phyloP scores from a whole-genome alignment of 768 basidiomycete species.

The Termitomyces sp. region DNA sequence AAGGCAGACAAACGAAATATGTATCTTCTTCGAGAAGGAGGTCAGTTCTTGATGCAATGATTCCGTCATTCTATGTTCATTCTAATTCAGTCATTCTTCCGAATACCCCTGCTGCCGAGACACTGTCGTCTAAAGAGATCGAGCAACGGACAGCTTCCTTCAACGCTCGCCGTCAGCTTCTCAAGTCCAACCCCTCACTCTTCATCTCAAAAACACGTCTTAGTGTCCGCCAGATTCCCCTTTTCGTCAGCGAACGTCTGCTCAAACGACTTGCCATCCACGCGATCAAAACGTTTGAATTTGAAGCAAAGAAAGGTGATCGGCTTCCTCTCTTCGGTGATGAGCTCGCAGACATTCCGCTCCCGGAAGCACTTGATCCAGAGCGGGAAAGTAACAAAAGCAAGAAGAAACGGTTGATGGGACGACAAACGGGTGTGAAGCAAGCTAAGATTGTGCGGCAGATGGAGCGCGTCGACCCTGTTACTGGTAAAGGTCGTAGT shows the following conservation, averaged over 20 bases:
- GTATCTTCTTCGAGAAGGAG: slow-evolving; percentile 94
- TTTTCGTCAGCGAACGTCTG: slow-evolving; percentile 84
- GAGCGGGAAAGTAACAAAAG: slow-evolving; percentile 20
- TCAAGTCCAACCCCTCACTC: slow-evolving; percentile 88
- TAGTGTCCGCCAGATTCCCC: slow-evolving; percentile 87
- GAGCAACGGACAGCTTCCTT: slow-evolving; percentile 83
- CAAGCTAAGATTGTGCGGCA: slow-evolving; percentile 93
- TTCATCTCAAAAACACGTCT: slow-evolving; percentile 94
- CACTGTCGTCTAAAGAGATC: slow-evolving; percentile 67
- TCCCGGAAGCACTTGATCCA: not conserved
- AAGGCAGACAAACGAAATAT: slow-evolving; percentile 95
- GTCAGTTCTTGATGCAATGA: slow-evolving; percentile 35
- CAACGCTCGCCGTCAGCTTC: slow-evolving; percentile 75
- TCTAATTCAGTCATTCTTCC: slow-evolving; percentile 74
- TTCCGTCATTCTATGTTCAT: not conserved
- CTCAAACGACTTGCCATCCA: slow-evolving; percentile 85
- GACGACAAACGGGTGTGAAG: slow-evolving; percentile 48
- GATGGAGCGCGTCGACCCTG: slow-evolving; percentile 79
- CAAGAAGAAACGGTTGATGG: slow-evolving; percentile 21
- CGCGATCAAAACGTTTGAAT: slow-evolving; percentile 72
- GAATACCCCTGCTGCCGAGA: slow-evolving; percentile 72
- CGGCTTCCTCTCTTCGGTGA: slow-evolving; percentile 64
- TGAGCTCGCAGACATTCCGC: slow-evolving; percentile 52
- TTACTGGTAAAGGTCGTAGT: slow-evolving; percentile 82
- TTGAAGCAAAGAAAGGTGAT: slow-evolving; percentile 60